Evolutionary conservation across 495 filamentous ascomycete species (phyloP), one percentile per base, ranked within the genome.

Genomic region (Penicillium steckii): DNA sequence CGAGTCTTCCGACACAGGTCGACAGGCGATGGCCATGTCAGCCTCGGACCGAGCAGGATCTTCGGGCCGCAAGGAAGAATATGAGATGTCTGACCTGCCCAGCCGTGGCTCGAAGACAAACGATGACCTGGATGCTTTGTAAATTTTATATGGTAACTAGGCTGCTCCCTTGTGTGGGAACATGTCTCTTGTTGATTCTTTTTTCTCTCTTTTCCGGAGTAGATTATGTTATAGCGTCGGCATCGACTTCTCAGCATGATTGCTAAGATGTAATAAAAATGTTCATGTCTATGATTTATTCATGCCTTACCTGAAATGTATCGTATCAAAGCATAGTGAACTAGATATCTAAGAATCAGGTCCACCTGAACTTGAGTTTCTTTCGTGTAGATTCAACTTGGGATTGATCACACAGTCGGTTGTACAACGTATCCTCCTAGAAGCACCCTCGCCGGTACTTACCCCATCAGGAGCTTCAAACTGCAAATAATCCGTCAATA

Each of bases 21-120:
- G 90, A 44, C 85, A 90, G 59, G 89, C 89, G 8, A 81, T 95
- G 64, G 86, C 81, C 22, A 87, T 93, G 87, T 79, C 79, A 3
- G 59, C 67, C 18, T 56, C 63, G 6, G 68, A 61, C 21, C 45
- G 56, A 19, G 50, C 52, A 27, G 60, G 61, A 19, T 47, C 52
- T 3, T 52, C 57, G 30, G 44, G 56, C 25, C 56, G 51, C 4
- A 60, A 59, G 27, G 69, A 78, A 38, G 62, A 76, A 63, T 70
- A 75, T 44, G 75, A 78, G 62, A 77, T 78, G 75, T 72, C 71
- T 15, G 63, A 69, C 33, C 56, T 75, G 60, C 56, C 62, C 48
- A 72, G 69, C 54, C 56, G 65, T 46, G 60, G 62, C 49, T 55
- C 53, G 30, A 62, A 59, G 37, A 56, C 59, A 6, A 53, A 62